phyloP scores from a whole-genome alignment of 306 rosid species.

The Mimosa bimucronata region DNA sequence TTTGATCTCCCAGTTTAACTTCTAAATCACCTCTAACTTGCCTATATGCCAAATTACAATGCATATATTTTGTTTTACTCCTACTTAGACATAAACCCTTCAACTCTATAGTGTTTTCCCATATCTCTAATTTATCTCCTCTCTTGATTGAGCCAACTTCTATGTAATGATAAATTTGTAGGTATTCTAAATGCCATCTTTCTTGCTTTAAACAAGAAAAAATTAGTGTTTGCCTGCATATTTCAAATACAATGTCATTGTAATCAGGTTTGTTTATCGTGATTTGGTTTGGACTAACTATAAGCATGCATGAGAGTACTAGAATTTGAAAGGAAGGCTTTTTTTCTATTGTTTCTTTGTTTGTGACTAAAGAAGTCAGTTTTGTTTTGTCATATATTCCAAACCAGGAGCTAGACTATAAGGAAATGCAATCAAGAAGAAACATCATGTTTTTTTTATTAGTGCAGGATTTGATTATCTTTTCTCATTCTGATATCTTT shows the following conservation, averaged over 20 bases:
- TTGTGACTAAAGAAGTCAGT: slow-evolving; percentile 23
- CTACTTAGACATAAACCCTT: no score
- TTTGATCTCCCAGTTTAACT: no score
- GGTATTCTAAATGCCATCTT: neutral
- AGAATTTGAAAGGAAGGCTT: neutral
- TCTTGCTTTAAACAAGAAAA: slow-evolving; percentile 9
- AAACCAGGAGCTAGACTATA: neutral
- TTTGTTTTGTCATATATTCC: neutral
- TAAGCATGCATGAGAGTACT: slow-evolving; percentile 26
- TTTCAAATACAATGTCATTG: neutral
- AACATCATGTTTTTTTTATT: neutral
- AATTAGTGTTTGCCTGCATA: neutral
- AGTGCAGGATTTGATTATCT: slow-evolving; percentile 18
- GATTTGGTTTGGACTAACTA: slow-evolving; percentile 22
- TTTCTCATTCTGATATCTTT: slow-evolving; percentile 24
- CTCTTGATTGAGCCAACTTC: no score
- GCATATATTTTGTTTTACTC: no score
- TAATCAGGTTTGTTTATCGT: neutral
- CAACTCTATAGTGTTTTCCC: no score
- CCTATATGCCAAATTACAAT: no score
- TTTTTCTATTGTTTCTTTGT: slow-evolving; percentile 4
- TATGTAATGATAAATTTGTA: slow-evolving; percentile 6
- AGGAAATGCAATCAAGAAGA: slow-evolving; percentile 12
- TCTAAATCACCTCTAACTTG: no score
- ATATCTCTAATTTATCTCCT: no score